Conservation (phyloP, 2,329 filamentous ascomycete species). For the Capronia coronata region DNA sequence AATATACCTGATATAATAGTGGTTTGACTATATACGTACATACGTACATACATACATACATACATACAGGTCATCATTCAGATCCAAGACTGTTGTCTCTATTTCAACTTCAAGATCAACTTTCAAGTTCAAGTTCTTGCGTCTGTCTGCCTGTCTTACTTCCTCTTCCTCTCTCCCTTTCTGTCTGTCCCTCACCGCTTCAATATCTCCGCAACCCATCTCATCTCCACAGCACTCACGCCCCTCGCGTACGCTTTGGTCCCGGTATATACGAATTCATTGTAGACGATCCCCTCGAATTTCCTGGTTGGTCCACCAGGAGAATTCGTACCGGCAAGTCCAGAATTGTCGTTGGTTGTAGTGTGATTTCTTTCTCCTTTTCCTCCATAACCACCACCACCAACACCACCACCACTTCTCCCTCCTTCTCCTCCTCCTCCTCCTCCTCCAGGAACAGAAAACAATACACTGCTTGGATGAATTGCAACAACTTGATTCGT, state of each 20-base stretch:
- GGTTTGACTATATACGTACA: too few relatives aligned
- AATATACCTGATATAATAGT: too few relatives aligned
- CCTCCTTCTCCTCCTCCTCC: neutral
- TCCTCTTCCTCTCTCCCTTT: too few relatives aligned
- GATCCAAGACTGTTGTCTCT: too few relatives aligned
- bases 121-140: too few relatives aligned
- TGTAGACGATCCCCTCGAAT: constrained; percentile 52
- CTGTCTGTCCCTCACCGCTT: neutral
- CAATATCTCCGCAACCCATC: constrained; percentile 50
- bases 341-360: too few relatives aligned
- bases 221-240: constrained; percentile 56
- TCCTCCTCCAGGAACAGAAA: constrained; percentile 1
- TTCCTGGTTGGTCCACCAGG: constrained; percentile 5
- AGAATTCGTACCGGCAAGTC: too few relatives aligned
- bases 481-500: constrained; percentile 58
- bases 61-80: too few relatives aligned
- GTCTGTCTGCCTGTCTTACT: too few relatives aligned
- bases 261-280: constrained; percentile 58
- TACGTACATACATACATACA: too few relatives aligned
- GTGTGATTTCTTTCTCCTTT: too few relatives aligned
- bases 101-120: too few relatives aligned
- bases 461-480: constrained; percentile 37
- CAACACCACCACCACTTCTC: neutral
- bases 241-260: constrained; percentile 57
- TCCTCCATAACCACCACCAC: constrained; percentile 1